Evolutionary conservation across 2,329 filamentous ascomycete species (phyloP), one percentile per base, ranked within the genome.

Genomic region (Cordyceps sp.): DNA sequence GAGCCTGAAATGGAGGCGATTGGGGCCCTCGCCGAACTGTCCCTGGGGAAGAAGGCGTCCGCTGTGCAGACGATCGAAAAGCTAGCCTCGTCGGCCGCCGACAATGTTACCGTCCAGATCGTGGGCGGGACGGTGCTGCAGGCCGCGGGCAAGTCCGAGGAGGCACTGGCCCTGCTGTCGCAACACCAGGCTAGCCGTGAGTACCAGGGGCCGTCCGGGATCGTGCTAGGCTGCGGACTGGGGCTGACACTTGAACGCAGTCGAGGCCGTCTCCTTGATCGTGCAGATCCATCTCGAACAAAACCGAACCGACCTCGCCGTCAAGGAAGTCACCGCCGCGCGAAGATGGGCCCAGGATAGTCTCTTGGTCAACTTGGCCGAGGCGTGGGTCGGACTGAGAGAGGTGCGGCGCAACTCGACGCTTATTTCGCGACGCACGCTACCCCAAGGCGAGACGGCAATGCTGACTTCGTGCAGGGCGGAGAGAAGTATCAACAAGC

Each of bases 301-400:
- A 52, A 94, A 94, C 63, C 73, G 88, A 43, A 78, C 78, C 46
- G 88, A 96, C 53, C 72, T 94, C 30, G 90, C 90, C 2, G 47
- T 85, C 10, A 93, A 93, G 57, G 88, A 94, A 59, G 85, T 93
- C 24, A 64, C 75, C 32, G 73, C 79, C 23, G 90, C 90, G 23
- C 74, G 86, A 52, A 73, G 83, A 57, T 96, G 88, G 82, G 90
- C 88, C 7, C 88, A 98, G 57, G 90, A 96, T 52, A 93, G 79
- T 43, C 61, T 96, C 25, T 64, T 96, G 31, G 83, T 96, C 41
- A 96, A 98, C 56, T 59, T 98, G 42, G 86, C 86, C 7, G 90
- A 98, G 59, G 83, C 83, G 7, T 98, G 88, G 90, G 81, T 93
- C 40, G 86, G 85, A 19, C 57, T 96, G 55, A 69, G 90, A 54